Conservation (phyloP, 2,329 filamentous ascomycete genomes). For the Colletotrichum sp. region DNA sequence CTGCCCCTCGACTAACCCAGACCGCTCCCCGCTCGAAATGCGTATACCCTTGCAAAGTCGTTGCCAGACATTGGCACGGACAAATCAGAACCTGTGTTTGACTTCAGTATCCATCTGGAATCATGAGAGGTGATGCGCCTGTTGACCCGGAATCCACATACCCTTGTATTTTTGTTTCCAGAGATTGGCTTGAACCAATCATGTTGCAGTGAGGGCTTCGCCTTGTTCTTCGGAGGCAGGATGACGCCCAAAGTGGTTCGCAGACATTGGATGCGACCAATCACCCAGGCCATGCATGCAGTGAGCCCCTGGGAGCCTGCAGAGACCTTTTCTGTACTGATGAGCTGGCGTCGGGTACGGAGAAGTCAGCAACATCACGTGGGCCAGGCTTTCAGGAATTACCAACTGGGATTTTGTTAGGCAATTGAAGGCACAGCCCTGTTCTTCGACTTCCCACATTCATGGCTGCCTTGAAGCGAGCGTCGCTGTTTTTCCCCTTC, state of each 20-base stretch:
- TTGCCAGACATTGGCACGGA: neutral
- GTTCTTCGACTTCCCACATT: accelerated
- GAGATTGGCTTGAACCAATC: neutral
- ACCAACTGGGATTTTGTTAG: accelerated
- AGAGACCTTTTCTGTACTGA: neutral
- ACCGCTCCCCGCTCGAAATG: neutral
- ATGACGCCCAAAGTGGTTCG: neutral
- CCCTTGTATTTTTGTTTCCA: neutral
- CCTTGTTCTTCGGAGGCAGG: neutral
- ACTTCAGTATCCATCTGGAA: neutral
- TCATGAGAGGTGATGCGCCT: accelerated
- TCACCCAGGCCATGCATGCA: neutral
- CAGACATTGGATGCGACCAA: neutral
- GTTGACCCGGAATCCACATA: neutral
- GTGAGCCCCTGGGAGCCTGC: neutral
- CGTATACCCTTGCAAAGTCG: neutral
- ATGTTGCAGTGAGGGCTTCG: neutral
- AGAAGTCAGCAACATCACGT: neutral
- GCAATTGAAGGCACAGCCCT: neutral
- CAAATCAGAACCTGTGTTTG: neutral
- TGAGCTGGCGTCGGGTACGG: neutral
- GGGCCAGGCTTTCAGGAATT: accelerated
- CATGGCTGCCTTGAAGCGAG: neutral
- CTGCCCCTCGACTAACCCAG: accelerated
- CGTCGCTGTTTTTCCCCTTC: accelerated